Percentiles rank a stretch among this genome's conserved stretches.
These are phyloP conservation scores for Linum trigynum DNA, from an alignment of 345 rosid species.

Conservation along the genomic window DNA sequence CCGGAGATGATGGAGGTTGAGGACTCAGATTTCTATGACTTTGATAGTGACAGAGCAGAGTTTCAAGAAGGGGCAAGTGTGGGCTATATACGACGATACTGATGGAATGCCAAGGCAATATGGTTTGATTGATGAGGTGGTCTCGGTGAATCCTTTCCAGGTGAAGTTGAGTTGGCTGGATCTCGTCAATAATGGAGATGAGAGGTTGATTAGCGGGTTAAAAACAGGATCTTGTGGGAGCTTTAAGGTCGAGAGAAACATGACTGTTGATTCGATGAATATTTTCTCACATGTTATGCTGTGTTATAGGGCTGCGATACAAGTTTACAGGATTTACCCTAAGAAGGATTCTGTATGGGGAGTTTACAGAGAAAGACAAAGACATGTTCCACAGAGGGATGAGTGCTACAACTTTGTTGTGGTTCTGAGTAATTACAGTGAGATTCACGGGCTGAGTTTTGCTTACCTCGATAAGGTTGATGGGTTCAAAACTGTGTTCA, in stretches of 20 bases:
- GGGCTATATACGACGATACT: slow-evolving; percentile 59
- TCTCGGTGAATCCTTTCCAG: slow-evolving; percentile 60
- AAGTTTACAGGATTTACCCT: slow-evolving; percentile 68
- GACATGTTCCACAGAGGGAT: slow-evolving; percentile 24
- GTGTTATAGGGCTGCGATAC: slow-evolving; percentile 72
- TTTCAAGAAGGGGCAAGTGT: slow-evolving; percentile 76
- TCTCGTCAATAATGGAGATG: slow-evolving; percentile 35
- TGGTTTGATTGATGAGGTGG: slow-evolving; percentile 65
- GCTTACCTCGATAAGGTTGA: slow-evolving; percentile 75
- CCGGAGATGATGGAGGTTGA: slow-evolving; percentile 28
- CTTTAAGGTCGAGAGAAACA: slow-evolving; percentile 44
- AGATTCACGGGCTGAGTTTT: slow-evolving; percentile 62
- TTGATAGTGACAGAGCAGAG: slow-evolving; percentile 51
- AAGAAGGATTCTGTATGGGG: slow-evolving; percentile 89
- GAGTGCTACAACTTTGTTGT: slow-evolving; percentile 42
- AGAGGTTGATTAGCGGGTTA: slow-evolving; percentile 35
- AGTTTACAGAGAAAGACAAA: slow-evolving; percentile 39
- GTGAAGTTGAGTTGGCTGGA: slow-evolving; percentile 68
- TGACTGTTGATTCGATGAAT: slow-evolving; percentile 33
- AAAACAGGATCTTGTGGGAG: slow-evolving; percentile 57
- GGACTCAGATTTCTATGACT: slow-evolving; percentile 52
- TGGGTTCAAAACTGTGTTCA: slow-evolving; percentile 52
- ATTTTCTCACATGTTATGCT: slow-evolving; percentile 62
- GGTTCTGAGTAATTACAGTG: slow-evolving; percentile 54
- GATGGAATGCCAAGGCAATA: slow-evolving; percentile 70